Evolutionary conservation across 2,329 filamentous ascomycete species (phyloP), one percentile per base, ranked within the genome.

Genomic region (Gaeumannomyces tritici): DNA sequence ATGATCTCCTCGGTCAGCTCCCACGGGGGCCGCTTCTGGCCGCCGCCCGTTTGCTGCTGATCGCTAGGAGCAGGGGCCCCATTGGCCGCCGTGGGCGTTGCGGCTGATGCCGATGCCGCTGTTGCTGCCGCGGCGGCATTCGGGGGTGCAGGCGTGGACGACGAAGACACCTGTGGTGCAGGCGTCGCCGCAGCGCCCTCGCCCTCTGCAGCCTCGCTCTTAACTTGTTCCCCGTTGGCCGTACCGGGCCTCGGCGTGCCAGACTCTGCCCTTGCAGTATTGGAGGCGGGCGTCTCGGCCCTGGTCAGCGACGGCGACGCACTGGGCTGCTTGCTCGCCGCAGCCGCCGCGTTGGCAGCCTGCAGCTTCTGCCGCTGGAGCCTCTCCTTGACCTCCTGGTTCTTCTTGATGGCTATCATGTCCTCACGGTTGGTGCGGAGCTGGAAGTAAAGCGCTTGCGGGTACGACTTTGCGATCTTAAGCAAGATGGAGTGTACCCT

Each of bases 1-100:
- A 96, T 92, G 64, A 99, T 91, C 72, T 98, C 93, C 68, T 99
- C 95, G 0, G 92, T 93, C 69, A 96, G 88, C 72, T 99, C 95
- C 95, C 95, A 98, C 0, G 96, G 92, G 66, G 90, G 91, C 77
- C 91, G 93, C 77, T 87, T 85, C 66, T 82, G 79, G 29, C 69
- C 70, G 11, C 73, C 69, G 24, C 69, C 70, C n/a, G 66, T 62
- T 60, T 73, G 70, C 47, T 67, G 68, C 62, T 64, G 70, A 63
- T 57, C 65, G 29, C 73, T 66, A 9, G 70, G 66, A 28, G 71
- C 69, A 5, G 69, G 64, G 12, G 69, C 64, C 26, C 66, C 61
- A 61, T 70, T 47, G 12, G 68, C 56, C n/a, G 66, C 47, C 21
- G 60, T 42, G 26, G 65, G 63, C 51, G 70, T 63, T 58, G 69